Evolutionary conservation across 352 stramenopile genomes (phyloP).

Genomic region (Thraustochytrium sp.): DNA sequence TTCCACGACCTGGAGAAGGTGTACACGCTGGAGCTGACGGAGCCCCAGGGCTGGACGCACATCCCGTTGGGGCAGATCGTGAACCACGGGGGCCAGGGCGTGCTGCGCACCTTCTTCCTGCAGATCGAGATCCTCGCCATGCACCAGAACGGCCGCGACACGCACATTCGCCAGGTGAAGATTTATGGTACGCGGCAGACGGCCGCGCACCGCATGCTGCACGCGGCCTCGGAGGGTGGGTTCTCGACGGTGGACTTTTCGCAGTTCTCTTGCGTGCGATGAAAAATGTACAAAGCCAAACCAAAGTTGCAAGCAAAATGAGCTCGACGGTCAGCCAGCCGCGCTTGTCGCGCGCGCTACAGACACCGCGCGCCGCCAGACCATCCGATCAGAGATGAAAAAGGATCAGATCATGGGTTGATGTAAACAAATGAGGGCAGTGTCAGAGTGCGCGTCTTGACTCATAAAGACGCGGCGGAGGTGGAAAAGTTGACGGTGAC

Average conservation of each 20-base stretch:
- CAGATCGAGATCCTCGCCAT: conserved; percentile 92
- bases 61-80: conserved; percentile 71
- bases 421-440: too few species aligned
- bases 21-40: conserved; percentile 75
- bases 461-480: too few species aligned
- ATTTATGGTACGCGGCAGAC: conserved; percentile 70
- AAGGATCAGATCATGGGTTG: too few species aligned
- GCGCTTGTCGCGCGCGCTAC: too few species aligned
- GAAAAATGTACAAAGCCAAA: background rate
- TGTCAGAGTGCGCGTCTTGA: too few species aligned
- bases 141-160: conserved; percentile 96
- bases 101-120: conserved; percentile 83
- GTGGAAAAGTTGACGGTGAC: background rate
- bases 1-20: conserved; percentile 92
- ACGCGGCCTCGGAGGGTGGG: background rate
- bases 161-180: conserved; percentile 87
- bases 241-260: conserved; percentile 32
- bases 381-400: too few species aligned
- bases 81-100: conserved; percentile 48
- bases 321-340: too few species aligned
- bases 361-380: too few species aligned
- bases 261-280: conserved; percentile 32
- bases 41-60: conserved; percentile 87
- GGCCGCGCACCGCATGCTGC: conserved; percentile 28
- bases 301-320: too few species aligned